Evolutionary conservation across 495 filamentous ascomycete genomes (phyloP), one percentile per base, ranked within the genome.

Genomic region (Talaromyces thailandensis): DNA sequence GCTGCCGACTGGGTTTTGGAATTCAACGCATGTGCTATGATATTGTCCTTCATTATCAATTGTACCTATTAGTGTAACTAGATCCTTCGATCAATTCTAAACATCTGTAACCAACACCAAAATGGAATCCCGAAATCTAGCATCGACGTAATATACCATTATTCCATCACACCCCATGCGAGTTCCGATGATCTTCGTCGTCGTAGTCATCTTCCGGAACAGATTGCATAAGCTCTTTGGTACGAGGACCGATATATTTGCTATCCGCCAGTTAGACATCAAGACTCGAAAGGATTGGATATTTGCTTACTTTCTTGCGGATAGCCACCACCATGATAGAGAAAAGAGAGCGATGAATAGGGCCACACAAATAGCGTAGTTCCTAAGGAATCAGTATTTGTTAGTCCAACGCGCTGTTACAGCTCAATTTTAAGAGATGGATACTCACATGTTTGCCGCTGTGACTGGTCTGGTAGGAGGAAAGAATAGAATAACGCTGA

Each of bases 321-420:
- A 79, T 23, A 81, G 73, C 74, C 76, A 86, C 87, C 87, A 90
- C 87, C 87, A 90, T 3, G 77, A 69, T 60, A 88, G 60, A 12
- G 83, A 80, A 73, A 89, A 87, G 0, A 78, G 53, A 0, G 76
- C 85, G 68, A 89, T 86, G 58, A 84, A 82, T 0, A 67, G 79
- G n/a, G 81, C 87, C 11, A 90, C 86, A 60, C 76, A 84, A 58
- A 88, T 78, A 2, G 84, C 87, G 66, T 89, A 90, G 63, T 90
- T 90, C 84, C 80, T 82, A 53, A 52, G 12, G 3, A 21, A 26
- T 26, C 12, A 24, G n/a, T 2, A 26, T 8, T 23, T 52, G n/a
- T 26, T 21, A 53, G 60, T 55, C 24, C 24, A 29, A 11, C 16
- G 29, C 29, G 21, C 16, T 31, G n/a, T 35, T 43, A 2, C 5